Base-by-base conservation (phyloP, 768 basidiomycete genomes). In the Leccinum boreale region DNA sequence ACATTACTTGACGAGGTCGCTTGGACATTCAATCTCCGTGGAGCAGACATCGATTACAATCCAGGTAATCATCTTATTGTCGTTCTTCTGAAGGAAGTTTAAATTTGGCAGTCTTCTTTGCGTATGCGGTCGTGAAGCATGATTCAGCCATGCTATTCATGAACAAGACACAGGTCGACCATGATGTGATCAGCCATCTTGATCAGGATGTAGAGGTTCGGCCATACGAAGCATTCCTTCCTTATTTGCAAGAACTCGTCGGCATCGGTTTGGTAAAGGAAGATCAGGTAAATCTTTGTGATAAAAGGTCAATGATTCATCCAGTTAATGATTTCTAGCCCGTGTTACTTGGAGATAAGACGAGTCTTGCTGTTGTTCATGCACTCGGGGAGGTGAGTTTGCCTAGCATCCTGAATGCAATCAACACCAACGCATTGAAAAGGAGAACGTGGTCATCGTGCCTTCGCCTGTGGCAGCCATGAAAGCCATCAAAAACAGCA, bases 1-100 rank as follows among this genome's bases (percentile, higher is more conserved):
- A 88, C 81, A n/a, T 86, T 89, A 80, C 82, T 98, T 21, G 96
- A 98, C 70, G 96, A 98, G 70, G 85, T 96, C 51, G 94, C 93
- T 0, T 98, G 94, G 94, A 68, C 94, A 39, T 91, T 93, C 75
- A 95, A 98, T 71, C 77, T 99, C 31, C 86, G 96, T 60, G 95
- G 94, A 1, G 83, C 86, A 3, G 96, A 98, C 69, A 95, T 98
- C 65, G 86, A 86, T 33, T 98, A 82, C 74, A 98, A 97, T 59
- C 87, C 87, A 4, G 85, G 85, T 79, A 60, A 31, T 63, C 36
- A 33, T 36, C 31, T 47, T 10, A 9, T 17, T 2, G 5, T 35
- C n/a, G 44, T 28, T 5, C 29, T 26, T 3, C 31, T 4, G 35
- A 48, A 21, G n/a, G 23, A 21, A 7, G 6, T 2, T 60, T 60